Conservation (phyloP, 192 early-diverging fungal genomes). For the Lobosporangium transversale region DNA sequence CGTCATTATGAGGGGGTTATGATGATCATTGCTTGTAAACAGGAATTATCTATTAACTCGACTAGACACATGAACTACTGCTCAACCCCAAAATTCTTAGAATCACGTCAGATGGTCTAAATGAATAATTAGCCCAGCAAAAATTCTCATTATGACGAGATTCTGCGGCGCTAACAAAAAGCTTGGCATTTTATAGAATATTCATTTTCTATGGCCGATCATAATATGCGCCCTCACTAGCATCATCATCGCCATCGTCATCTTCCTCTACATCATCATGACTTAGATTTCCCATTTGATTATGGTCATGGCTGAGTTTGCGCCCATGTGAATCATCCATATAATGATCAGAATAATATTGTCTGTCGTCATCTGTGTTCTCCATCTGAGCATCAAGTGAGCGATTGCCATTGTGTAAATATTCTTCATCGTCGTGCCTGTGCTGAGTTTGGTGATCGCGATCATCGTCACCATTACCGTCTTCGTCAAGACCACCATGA, state of each 20-base stretch:
- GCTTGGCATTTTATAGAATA: too few relatives aligned
- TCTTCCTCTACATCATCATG: constrained; percentile 8
- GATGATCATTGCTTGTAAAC: too few relatives aligned
- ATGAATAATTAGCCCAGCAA: too few relatives aligned
- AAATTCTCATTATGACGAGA: too few relatives aligned
- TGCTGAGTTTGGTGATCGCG: not conserved
- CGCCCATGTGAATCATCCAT: not conserved
- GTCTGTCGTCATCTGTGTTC: constrained; percentile 12
- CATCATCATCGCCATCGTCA: constrained; percentile 8
- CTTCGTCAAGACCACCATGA: constrained; percentile 1
- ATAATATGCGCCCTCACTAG: constrained; percentile 9
- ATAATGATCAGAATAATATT: not conserved
- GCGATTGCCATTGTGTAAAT: constrained; percentile 7
- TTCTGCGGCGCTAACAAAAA: too few relatives aligned
- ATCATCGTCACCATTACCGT: not conserved
- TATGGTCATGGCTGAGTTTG: not conserved
- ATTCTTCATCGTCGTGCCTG: constrained; percentile 5
- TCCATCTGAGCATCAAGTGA: constrained; percentile 10
- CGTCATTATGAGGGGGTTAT: too few relatives aligned
- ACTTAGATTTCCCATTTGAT: not conserved
- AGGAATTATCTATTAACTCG: too few relatives aligned
- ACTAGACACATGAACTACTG: too few relatives aligned
- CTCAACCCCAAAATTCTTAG: too few relatives aligned
- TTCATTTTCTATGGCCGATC: too few relatives aligned
- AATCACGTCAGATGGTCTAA: too few relatives aligned